Evolutionary conservation across 805 yeast species (phyloP), one percentile per base, ranked within the genome.

Genomic region (Metschnikowia orientalis): DNA sequence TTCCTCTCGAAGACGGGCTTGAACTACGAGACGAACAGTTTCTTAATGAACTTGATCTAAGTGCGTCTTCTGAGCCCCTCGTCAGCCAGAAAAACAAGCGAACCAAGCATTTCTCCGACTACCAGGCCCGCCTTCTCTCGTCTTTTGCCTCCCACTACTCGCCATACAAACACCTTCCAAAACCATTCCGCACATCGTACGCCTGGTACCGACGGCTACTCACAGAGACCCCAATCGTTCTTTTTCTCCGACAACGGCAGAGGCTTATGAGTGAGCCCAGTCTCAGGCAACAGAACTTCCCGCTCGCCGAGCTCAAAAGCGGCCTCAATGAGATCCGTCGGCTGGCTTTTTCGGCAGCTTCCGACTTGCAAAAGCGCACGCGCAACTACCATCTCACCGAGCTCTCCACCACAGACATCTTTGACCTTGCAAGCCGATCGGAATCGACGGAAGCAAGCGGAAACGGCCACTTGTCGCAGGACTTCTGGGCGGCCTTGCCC

Each of bases 371-470:
- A 16, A 42, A 30, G 20, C 28, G 45, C 9, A 37, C 37, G 2
- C 40, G 66, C 14, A 49, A 44, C 23, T 64, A 64, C 42, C 62
- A 62, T 32, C 44, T 62, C 13, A 53, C 65, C 1, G 56, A 57
- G 16, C 44, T 63, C 18, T 28, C 44, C 3, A 45, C 54, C 17
- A 39, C 45, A 0, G 70, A 62, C 37, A 11, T 62, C 2, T 54
- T 65, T 28, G 37, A 36, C 8, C 38, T 58, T 27, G 67, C 66
- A 0, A 29, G 51, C n/a, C 15, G 32, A 6, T 22, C 26, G 9
- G 32, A 29, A 20, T 15, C 12, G 20, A 8, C 12, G 6, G 10
- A 16, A 5, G 15, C 16, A 9, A 17, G 8, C 7, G 19, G 12
- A 29, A 9, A 11, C 5, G 21, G 16, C 6, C 20, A 16, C 9